Percentiles rank a stretch among this genome's conserved stretches.
These are phyloP conservation scores for Cladosporium sp. DNA, from an alignment of 2,329 filamentous ascomycete genomes.

Conservation along the genomic window DNA sequence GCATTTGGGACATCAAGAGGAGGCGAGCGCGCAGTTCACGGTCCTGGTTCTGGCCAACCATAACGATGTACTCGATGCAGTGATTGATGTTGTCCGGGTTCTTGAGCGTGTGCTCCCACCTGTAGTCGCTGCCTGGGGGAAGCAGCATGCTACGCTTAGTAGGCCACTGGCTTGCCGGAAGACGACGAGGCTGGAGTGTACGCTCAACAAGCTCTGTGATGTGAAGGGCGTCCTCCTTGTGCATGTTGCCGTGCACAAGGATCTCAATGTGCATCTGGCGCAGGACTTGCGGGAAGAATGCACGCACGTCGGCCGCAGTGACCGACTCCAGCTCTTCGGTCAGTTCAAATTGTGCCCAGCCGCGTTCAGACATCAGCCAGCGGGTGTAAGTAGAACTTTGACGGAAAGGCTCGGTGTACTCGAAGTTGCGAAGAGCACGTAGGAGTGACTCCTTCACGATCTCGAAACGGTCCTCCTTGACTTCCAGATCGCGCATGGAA, in stretches of 20 bases:
- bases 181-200: conserved; percentile 66
- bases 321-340: conserved; percentile 71
- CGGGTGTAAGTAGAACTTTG: conserved; percentile 80
- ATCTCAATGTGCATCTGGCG: conserved; percentile 83
- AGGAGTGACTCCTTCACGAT: conserved; percentile 83
- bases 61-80: conserved; percentile 48
- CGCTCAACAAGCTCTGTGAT: conserved; percentile 79
- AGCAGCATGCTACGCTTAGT: conserved; percentile 72
- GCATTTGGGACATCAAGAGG: conserved; percentile 80
- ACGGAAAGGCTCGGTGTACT: conserved; percentile 81
- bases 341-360: conserved; percentile 75
- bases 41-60: conserved; percentile 50
- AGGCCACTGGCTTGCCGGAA: conserved; percentile 76
- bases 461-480: conserved; percentile 82
- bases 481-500: conserved; percentile 77
- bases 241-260: conserved; percentile 85
- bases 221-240: conserved; percentile 86
- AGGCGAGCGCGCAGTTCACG: conserved; percentile 69
- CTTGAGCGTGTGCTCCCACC: conserved; percentile 75
- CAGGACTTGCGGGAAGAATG: conserved; percentile 76
- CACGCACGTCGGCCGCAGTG: conserved; percentile 67
- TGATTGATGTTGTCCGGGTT: conserved; percentile 78
- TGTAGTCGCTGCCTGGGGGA: conserved; percentile 74
- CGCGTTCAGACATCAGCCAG: conserved; percentile 73
- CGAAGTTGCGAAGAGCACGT: conserved; percentile 78